A percentile compares a stretch with the other conserved stretches of the same genome.
Conservation (phyloP, 2,329 filamentous ascomycete species). For the Talaromyces sp. region DNA sequence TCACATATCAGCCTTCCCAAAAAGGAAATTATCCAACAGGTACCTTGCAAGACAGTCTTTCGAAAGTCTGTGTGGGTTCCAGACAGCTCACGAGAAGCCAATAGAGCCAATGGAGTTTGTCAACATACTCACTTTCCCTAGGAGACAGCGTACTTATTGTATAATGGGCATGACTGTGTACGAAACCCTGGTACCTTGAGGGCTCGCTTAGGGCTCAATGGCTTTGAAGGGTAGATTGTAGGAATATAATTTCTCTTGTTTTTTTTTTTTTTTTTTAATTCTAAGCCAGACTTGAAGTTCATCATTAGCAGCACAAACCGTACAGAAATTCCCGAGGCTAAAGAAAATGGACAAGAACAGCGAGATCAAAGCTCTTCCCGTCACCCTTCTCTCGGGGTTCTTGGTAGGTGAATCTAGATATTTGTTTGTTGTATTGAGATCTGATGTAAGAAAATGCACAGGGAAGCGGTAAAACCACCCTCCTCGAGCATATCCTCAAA, state of each 20-base stretch:
- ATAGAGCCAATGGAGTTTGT: not conserved
- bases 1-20: not conserved
- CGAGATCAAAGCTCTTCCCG: slow-evolving; percentile 42
- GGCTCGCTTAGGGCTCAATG: slow-evolving; percentile 11
- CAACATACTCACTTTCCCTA: not conserved
- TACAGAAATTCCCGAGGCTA: not conserved
- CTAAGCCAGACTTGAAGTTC: not conserved
- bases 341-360: slow-evolving; percentile 5
- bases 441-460: slow-evolving; percentile 26
- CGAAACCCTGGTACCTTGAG: slow-evolving; percentile 13
- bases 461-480: slow-evolving; percentile 68
- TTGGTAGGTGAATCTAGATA: slow-evolving; percentile 42
- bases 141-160: not conserved
- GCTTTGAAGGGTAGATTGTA: not conserved
- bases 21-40: not conserved
- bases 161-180: not conserved
- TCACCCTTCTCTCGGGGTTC: slow-evolving; percentile 60
- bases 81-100: not conserved
- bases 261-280: not conserved
- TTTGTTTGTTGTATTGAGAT: not conserved
- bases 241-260: not conserved
- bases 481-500: slow-evolving; percentile 65
- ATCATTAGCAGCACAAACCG: not conserved
- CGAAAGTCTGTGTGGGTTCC: not conserved
- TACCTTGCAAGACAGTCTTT: slow-evolving; percentile 2